Percentiles rank a stretch among this genome's conserved stretches.
phyloP scores from a whole-genome alignment of 805 yeast species.

The Yarrowia sp. region DNA sequence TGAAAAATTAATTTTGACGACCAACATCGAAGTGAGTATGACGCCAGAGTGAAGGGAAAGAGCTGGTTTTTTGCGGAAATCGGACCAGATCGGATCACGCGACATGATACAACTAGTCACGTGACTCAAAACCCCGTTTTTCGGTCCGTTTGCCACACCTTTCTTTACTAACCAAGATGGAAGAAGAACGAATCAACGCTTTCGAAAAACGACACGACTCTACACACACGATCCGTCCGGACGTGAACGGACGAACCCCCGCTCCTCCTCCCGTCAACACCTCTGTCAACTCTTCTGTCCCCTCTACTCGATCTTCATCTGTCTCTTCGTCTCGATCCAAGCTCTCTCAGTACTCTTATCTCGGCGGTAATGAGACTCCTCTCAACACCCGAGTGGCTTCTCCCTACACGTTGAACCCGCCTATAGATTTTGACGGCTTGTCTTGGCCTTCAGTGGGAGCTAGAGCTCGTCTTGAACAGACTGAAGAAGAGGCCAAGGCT shows the following conservation, averaged over 20 bases:
- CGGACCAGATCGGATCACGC: too few species aligned
- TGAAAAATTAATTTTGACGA: slow-evolving; percentile 14
- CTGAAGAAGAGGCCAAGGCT: slow-evolving; percentile 58
- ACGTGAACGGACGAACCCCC: slow-evolving; percentile 8
- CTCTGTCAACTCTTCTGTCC: not conserved
- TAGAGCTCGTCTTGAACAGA: slow-evolving; percentile 66
- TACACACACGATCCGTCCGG: slow-evolving; percentile 13
- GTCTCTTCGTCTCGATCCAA: slow-evolving; percentile 16
- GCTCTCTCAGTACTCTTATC: slow-evolving; percentile 10
- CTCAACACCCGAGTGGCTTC: slow-evolving; percentile 51
- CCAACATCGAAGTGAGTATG: not conserved
- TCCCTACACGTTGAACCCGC: slow-evolving; percentile 79
- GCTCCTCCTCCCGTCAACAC: not conserved
- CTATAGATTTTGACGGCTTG: slow-evolving; percentile 84
- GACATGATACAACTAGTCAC: too few species aligned
- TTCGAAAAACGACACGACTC: slow-evolving; percentile 17
- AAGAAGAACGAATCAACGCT: slow-evolving; percentile 16
- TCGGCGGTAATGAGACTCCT: not conserved
- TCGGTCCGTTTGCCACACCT: too few species aligned
- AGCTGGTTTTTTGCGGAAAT: too few species aligned
- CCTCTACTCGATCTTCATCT: slow-evolving; percentile 3
- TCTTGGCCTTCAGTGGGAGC: slow-evolving; percentile 95
- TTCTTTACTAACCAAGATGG: not conserved
- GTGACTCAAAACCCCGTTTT: not conserved
- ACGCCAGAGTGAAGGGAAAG: not conserved